Evolutionary conservation across 345 rosid genomes (phyloP).

Genomic region (Trapa bicornis): DNA sequence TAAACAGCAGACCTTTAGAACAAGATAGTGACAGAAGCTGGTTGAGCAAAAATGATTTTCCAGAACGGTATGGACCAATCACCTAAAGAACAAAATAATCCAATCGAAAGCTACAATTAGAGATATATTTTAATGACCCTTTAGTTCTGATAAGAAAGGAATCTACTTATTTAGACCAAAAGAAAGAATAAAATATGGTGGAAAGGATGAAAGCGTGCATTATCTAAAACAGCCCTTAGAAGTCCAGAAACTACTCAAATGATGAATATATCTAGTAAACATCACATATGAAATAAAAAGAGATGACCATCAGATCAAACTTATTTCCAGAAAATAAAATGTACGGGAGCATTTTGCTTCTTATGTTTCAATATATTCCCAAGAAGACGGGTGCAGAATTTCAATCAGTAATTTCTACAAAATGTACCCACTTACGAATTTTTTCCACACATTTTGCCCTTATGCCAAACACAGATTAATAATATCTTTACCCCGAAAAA

Average conservation of each 20-base stretch:
- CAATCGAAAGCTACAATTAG: background rate
- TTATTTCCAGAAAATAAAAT: background rate
- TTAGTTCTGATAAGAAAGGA: background rate
- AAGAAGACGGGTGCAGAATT: background rate
- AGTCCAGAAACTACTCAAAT: background rate
- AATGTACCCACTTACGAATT: background rate
- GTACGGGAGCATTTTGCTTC: background rate
- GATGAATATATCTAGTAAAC: background rate
- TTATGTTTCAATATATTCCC: background rate
- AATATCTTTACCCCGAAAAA: background rate
- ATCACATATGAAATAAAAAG: background rate
- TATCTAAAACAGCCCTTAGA: background rate
- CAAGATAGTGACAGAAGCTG: slow-evolving; percentile 99
- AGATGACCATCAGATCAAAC: background rate
- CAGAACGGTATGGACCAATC: slow-evolving; percentile 98
- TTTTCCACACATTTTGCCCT: background rate
- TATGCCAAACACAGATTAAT: background rate
- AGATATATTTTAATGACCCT: background rate
- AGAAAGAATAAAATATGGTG: background rate
- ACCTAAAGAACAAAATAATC: slow-evolving; percentile 43
- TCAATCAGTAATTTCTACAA: background rate
- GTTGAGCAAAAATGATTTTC: slow-evolving; percentile 95
- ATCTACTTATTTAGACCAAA: background rate
- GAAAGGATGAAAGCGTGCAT: background rate
- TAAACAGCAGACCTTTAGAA: slow-evolving; percentile 50